Conservation (phyloP, 768 basidiomycete species). For the Agaricus sinodeliciosus region DNA sequence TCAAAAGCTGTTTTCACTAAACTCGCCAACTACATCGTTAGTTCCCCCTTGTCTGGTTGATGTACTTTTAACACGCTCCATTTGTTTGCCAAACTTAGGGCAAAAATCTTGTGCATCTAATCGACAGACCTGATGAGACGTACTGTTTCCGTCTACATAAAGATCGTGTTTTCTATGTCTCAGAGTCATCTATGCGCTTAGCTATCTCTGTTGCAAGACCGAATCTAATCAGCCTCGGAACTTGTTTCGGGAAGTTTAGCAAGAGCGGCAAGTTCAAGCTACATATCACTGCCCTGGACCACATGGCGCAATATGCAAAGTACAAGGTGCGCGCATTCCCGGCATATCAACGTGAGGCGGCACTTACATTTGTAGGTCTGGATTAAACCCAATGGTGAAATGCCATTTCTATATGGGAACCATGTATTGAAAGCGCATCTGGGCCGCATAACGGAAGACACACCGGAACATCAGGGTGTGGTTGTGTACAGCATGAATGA, state of each 20-base stretch:
- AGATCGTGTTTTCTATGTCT: constrained; percentile 95
- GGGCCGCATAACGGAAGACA: constrained; percentile 98
- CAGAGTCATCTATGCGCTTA: constrained; percentile 89
- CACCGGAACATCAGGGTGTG: constrained; percentile 97
- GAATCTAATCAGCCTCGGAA: constrained; percentile 88
- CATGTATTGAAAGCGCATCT: constrained; percentile 98
- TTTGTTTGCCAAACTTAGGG: constrained; percentile 45
- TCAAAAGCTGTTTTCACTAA: constrained; percentile 95
- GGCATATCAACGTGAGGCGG: background rate
- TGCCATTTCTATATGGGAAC: constrained; percentile 99
- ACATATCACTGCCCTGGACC: constrained; percentile 90
- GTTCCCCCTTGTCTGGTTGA: constrained; percentile 19
- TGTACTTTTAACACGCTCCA: background rate
- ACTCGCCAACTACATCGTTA: constrained; percentile 92
- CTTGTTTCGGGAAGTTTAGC: constrained; percentile 96
- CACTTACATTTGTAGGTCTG: constrained; percentile 57
- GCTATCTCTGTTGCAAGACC: constrained; percentile 89
- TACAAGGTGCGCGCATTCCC: constrained; percentile 67
- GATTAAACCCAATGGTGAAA: constrained; percentile 99
- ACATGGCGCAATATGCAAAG: constrained; percentile 93
- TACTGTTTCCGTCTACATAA: constrained; percentile 94
- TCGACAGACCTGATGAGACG: constrained; percentile 90
- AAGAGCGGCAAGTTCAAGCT: constrained; percentile 98
- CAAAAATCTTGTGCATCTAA: constrained; percentile 91
- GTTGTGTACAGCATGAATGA: constrained; percentile 96